phyloP scores from a whole-genome alignment of 1,284 basidiomycete genomes.

The Thecaphora thlaspeos region DNA sequence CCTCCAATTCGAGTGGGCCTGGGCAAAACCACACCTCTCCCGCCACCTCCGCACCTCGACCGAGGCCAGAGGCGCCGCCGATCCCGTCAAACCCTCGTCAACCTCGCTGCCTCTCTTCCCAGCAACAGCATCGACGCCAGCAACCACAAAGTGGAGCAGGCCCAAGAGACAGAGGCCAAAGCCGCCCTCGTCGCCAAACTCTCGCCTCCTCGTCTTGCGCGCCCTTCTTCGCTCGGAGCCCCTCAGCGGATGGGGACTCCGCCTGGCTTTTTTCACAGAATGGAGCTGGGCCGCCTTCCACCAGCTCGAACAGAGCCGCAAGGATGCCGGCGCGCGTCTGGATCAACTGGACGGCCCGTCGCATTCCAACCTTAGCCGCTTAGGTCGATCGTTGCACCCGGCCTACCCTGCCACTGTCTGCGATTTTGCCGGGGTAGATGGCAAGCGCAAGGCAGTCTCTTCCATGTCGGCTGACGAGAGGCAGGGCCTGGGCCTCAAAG shows the following conservation, averaged over 20 bases:
- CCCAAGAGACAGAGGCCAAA: constrained; percentile 13
- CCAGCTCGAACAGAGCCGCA: constrained; percentile 3
- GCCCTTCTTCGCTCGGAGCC: constrained; percentile 51
- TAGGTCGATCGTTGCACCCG: constrained; percentile 22
- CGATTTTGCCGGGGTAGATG: constrained; percentile 51
- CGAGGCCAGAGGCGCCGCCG: constrained; percentile 2
- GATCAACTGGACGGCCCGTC: constrained; percentile 2
- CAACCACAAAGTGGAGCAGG: constrained; percentile 16
- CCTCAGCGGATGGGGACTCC: constrained; percentile 50
- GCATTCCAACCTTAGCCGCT: constrained; percentile 10
- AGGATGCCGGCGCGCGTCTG: not conserved
- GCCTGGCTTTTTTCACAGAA: constrained; percentile 50
- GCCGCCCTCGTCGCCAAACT: constrained; percentile 34
- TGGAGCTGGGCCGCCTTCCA: constrained; percentile 38
- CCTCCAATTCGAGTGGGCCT: constrained; percentile 86
- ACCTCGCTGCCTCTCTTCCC: constrained; percentile 30
- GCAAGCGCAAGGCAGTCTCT: constrained; percentile 15
- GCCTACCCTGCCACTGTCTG: constrained; percentile 29
- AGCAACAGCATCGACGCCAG: constrained; percentile 22
- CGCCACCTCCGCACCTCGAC: constrained; percentile 58
- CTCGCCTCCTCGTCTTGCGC: constrained; percentile 53
- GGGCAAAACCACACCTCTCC: constrained; percentile 70
- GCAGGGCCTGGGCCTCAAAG: constrained; percentile 14
- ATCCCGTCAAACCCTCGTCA: not conserved
- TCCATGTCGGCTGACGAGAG: constrained; percentile 11